A percentile compares a stretch with the other conserved stretches of the same genome.
Conservation (phyloP, 305 asterid species). For the Fraxinus sp. region DNA sequence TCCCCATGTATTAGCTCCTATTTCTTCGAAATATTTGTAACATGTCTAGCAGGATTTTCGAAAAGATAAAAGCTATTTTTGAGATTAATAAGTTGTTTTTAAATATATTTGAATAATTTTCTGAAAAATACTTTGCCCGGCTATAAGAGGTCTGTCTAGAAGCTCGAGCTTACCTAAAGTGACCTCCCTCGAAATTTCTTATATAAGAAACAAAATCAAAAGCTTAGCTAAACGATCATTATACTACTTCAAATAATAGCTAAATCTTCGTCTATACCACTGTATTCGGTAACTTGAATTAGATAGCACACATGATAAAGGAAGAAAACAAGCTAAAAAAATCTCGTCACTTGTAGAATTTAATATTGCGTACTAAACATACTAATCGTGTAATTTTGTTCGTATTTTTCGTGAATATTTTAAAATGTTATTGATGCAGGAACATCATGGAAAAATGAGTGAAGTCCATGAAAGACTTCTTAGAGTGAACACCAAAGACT, state of each 20-base stretch:
- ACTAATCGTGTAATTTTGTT: neutral
- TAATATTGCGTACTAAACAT: neutral
- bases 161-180: neutral
- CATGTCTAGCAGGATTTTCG: neutral
- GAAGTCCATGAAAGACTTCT: conserved; percentile 59
- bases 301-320: neutral
- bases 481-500: conserved; percentile 59
- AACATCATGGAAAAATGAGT: conserved; percentile 23
- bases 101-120: too few species aligned
- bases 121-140: too few species aligned
- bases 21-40: neutral
- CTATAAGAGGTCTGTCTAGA: too few species aligned
- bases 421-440: conserved; percentile 16
- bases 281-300: neutral
- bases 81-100: too few species aligned
- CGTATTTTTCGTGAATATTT: neutral
- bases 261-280: neutral
- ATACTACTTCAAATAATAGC: neutral
- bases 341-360: neutral
- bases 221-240: neutral
- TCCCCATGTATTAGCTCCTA: neutral
- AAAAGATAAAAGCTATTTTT: too few species aligned
- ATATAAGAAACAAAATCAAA: too few species aligned
- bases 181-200: neutral
- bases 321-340: neutral